phyloP scores from a whole-genome alignment of 805 yeast genomes.

The Hagleromyces aurorensis region DNA sequence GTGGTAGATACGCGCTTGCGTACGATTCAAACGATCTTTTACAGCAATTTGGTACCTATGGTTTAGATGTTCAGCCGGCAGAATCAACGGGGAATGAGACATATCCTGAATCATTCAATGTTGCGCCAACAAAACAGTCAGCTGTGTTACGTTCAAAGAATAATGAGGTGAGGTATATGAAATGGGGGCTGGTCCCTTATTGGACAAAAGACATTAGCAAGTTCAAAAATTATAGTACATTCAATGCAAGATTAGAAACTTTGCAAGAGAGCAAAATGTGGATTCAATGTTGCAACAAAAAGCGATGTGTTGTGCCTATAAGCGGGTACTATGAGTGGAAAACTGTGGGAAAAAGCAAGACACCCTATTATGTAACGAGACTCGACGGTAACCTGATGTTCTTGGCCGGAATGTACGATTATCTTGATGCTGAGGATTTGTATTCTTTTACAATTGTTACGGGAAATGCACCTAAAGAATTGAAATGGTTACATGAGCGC shows the following conservation, averaged over 20 bases:
- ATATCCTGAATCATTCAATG: constrained; percentile 38
- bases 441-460: constrained; percentile 66
- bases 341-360: constrained; percentile 33
- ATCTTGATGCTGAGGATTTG: constrained; percentile 16
- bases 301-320: constrained; percentile 69
- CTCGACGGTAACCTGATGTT: constrained; percentile 47
- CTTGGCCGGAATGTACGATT: constrained; percentile 52
- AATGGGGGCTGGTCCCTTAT: constrained; percentile 71
- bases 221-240: constrained; percentile 38
- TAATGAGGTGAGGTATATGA: constrained; percentile 45
- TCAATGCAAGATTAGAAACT: constrained; percentile 71
- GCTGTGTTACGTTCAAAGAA: constrained; percentile 31
- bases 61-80: constrained; percentile 11
- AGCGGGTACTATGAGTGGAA: constrained; percentile 87
- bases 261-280: constrained; percentile 44
- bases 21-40: constrained; percentile 20
- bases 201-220: constrained; percentile 43
- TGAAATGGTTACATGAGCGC: constrained; percentile 65
- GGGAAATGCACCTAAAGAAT: constrained; percentile 52
- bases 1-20: constrained; percentile 53
- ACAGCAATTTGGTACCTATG: constrained; percentile 8
- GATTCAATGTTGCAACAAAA: constrained; percentile 40
- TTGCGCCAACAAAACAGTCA: constrained; percentile 50
- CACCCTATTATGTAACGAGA: constrained; percentile 60
- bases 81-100: constrained; percentile 14